phyloP scores from a whole-genome alignment of 352 stramenopile species.

The Phytophthora palmivora region DNA sequence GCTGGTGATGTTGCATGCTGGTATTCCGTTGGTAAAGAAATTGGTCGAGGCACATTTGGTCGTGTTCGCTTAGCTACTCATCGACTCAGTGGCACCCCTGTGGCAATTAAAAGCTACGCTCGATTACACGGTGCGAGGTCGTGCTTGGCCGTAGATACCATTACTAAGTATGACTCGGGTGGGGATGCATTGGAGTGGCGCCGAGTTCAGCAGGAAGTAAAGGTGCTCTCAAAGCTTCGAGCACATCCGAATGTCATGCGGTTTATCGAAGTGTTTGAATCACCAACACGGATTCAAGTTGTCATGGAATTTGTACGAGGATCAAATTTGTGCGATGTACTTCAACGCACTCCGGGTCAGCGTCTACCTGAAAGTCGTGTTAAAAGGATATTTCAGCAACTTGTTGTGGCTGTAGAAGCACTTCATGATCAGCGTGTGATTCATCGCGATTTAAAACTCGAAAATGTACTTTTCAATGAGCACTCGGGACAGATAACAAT shows the following conservation, averaged over 20 bases:
- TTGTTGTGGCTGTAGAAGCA: slow-evolving; percentile 43
- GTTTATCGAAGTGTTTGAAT: slow-evolving; percentile 72
- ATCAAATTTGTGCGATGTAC: slow-evolving; percentile 52
- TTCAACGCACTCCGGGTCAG: slow-evolving; percentile 39
- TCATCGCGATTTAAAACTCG: slow-evolving; percentile 80
- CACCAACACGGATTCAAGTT: slow-evolving; percentile 58
- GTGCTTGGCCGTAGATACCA: slow-evolving; percentile 35
- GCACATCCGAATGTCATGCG: slow-evolving; percentile 53
- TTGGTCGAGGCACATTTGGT: slow-evolving; percentile 64
- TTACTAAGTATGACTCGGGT: slow-evolving; percentile 10
- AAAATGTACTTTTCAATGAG: slow-evolving; percentile 72
- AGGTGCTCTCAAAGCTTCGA: slow-evolving; percentile 47
- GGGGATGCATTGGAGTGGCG: slow-evolving; percentile 63
- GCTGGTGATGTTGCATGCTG: slow-evolving; percentile 28
- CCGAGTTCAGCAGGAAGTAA: slow-evolving; percentile 62
- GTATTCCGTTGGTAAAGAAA: slow-evolving; percentile 55
- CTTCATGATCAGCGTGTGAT: slow-evolving; percentile 67
- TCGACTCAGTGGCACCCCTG: slow-evolving; percentile 43
- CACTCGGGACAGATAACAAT: slow-evolving; percentile 38
- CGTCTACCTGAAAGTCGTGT: slow-evolving; percentile 46
- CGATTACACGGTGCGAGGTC: slow-evolving; percentile 43
- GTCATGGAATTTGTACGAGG: slow-evolving; percentile 60
- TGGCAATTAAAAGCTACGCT: slow-evolving; percentile 76
- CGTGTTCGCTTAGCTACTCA: slow-evolving; percentile 54
- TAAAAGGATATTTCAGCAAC: slow-evolving; percentile 49